Percentiles rank a stretch among this genome's conserved stretches.
Conservation (phyloP, 2,329 filamentous ascomycete genomes). For the Aschersonia sp. region DNA sequence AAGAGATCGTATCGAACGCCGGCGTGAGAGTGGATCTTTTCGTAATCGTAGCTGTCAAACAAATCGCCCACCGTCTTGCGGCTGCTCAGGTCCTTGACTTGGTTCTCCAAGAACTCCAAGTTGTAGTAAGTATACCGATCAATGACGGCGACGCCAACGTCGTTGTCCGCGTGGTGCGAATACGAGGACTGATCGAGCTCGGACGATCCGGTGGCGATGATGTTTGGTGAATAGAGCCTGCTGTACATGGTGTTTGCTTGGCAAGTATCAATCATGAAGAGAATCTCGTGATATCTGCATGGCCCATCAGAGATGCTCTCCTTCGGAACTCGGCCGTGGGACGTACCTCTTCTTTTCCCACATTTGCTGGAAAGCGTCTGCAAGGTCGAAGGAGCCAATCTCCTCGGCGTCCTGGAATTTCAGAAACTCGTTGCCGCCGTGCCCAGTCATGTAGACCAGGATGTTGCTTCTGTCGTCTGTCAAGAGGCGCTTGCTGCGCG, state of each 20-base stretch:
- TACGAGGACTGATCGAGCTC: slow-evolving; percentile 94
- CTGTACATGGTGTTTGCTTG: slow-evolving; percentile 99
- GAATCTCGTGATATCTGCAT: slow-evolving; percentile 75
- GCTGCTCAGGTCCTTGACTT: slow-evolving; percentile 71
- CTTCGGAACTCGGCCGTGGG: no score
- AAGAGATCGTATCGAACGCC: slow-evolving; percentile 95
- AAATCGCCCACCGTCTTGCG: slow-evolving; percentile 86
- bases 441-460: slow-evolving; percentile 97
- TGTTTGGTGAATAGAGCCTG: slow-evolving; percentile 95
- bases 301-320: background rate
- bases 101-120: slow-evolving; percentile 85
- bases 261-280: slow-evolving; percentile 99
- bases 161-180: slow-evolving; percentile 94
- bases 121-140: slow-evolving; percentile 99
- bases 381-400: slow-evolving; percentile 89
- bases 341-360: slow-evolving; percentile 93
- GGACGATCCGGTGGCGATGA: slow-evolving; percentile 92
- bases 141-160: slow-evolving; percentile 95
- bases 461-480: slow-evolving; percentile 96
- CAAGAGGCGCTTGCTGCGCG: slow-evolving; percentile 80
- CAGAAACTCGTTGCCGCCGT: slow-evolving; percentile 92
- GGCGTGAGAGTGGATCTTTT: slow-evolving; percentile 85
- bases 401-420: slow-evolving; percentile 98
- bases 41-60: slow-evolving; percentile 90
- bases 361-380: slow-evolving; percentile 98